Conservation (phyloP, 257 asterid species). For the Parsonsia alboflavescens region DNA sequence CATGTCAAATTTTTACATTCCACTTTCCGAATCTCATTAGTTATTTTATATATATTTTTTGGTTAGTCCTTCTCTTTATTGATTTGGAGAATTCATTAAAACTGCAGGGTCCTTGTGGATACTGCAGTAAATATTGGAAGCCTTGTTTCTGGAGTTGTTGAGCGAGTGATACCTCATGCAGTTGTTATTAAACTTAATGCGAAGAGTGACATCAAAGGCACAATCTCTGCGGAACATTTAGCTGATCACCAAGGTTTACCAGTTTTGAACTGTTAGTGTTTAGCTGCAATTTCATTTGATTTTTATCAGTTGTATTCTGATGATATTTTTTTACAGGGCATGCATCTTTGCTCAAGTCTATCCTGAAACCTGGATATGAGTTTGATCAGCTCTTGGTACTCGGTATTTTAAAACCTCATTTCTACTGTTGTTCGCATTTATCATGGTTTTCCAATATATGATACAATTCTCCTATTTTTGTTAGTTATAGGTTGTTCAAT, state of each 20-base stretch:
- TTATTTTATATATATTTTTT: neutral
- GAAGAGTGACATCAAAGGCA: constrained; percentile 62
- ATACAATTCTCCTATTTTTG: neutral
- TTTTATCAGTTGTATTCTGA: constrained; percentile 8
- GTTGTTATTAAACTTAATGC: constrained; percentile 47
- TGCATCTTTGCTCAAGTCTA: constrained; percentile 54
- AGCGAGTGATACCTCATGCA: constrained; percentile 51
- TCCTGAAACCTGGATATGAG: constrained; percentile 71
- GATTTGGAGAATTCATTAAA: neutral
- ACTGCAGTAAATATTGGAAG: constrained; percentile 60
- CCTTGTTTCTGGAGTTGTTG: constrained; percentile 81
- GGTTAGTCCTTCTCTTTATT: too few relatives aligned
- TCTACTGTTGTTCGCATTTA: constrained; percentile 5
- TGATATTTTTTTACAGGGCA: constrained; percentile 48
- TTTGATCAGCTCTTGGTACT: constrained; percentile 88
- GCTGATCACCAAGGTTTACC: constrained; percentile 76
- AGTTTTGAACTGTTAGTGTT: constrained; percentile 3
- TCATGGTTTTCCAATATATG: neutral
- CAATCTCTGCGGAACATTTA: constrained; percentile 72
- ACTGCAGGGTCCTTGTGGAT: constrained; percentile 42
- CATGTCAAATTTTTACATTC: neutral
- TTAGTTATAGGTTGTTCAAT: neutral
- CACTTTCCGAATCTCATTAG: neutral
- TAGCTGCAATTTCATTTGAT: constrained; percentile 5
- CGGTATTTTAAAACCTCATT: constrained; percentile 42